Evolutionary conservation across 2,329 filamentous ascomycete genomes (phyloP).

Genomic region (Trichothecium roseum): DNA sequence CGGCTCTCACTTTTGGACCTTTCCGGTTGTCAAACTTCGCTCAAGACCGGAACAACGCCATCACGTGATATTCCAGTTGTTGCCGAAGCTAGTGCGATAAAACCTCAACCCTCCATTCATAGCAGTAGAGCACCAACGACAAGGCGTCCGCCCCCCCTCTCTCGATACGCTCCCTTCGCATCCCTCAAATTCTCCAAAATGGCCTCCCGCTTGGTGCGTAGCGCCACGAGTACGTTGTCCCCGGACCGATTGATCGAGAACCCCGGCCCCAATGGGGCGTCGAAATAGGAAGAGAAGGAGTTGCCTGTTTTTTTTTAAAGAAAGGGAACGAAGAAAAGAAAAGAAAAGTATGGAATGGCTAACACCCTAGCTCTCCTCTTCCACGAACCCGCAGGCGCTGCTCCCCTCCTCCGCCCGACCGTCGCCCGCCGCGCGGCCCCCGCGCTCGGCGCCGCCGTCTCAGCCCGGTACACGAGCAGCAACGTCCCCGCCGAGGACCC

Average conservation of each 20-base stretch:
- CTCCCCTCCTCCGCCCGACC: constrained; percentile 78
- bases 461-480: constrained; percentile 57
- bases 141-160: constrained; percentile 20
- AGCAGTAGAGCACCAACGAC: constrained; percentile 31
- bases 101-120: constrained; percentile 36
- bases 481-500: constrained; percentile 78
- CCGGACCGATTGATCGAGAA: constrained; percentile 6
- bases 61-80: constrained; percentile 26
- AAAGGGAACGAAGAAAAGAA: too few species aligned
- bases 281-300: too few species aligned
- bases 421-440: constrained; percentile 66
- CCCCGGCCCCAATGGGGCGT: constrained; percentile 17
- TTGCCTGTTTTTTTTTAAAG: too few species aligned
- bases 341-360: too few species aligned
- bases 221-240: constrained; percentile 74
- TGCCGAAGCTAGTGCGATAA: constrained; percentile 35
- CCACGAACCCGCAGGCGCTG: constrained; percentile 46
- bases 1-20: too few species aligned
- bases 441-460: constrained; percentile 59
- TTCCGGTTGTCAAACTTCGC: too few species aligned
- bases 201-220: constrained; percentile 96
- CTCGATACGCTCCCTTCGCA: constrained; percentile 25
- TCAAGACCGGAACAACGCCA: constrained; percentile 3
- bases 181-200: constrained; percentile 63
- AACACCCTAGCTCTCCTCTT: constrained; percentile 11